phyloP scores from a whole-genome alignment of 495 filamentous ascomycete species.

The Talaromyces trachyspermus region DNA sequence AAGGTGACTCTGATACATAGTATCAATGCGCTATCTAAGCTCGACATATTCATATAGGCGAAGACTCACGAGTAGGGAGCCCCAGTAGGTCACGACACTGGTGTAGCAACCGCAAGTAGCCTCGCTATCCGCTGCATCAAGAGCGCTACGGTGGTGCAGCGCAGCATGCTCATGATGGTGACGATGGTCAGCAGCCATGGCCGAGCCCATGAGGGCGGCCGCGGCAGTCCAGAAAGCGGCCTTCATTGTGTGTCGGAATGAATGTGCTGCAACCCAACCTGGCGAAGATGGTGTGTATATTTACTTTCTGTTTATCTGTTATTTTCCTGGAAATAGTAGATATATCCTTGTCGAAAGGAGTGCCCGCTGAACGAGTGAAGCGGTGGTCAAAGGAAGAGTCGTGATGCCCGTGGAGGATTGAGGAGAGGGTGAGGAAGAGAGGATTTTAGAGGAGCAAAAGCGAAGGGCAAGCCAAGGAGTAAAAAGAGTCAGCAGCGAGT shows the following conservation, averaged over 20 bases:
- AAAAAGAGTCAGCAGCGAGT: slow-evolving; percentile 11
- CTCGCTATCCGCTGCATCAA: slow-evolving; percentile 32
- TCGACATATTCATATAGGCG: not conserved
- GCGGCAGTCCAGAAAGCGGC: slow-evolving; percentile 56
- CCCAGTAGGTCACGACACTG: slow-evolving; percentile 53
- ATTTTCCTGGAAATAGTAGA: slow-evolving; percentile 19
- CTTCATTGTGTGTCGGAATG: no score
- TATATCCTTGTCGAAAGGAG: slow-evolving; percentile 49
- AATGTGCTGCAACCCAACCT: no score
- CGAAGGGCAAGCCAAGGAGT: slow-evolving; percentile 25
- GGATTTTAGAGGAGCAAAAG: slow-evolving; percentile 32
- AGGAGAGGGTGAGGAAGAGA: slow-evolving; percentile 22
- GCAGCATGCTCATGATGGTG: slow-evolving; percentile 56
- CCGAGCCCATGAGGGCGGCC: slow-evolving; percentile 58
- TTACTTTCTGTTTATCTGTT: no score
- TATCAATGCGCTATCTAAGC: not conserved
- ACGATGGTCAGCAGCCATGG: slow-evolving; percentile 49
- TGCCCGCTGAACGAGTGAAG: slow-evolving; percentile 98
- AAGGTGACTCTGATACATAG: not conserved
- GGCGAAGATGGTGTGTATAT: no score
- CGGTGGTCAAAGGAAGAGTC: slow-evolving; percentile 57
- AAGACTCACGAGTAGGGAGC: slow-evolving; percentile 51
- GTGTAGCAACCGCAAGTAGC: slow-evolving; percentile 63
- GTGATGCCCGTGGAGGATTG: slow-evolving; percentile 37
- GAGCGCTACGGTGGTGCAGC: slow-evolving; percentile 43